Conservation (phyloP, 2,329 filamentous ascomycete genomes). For the Microsporum audouinii region DNA sequence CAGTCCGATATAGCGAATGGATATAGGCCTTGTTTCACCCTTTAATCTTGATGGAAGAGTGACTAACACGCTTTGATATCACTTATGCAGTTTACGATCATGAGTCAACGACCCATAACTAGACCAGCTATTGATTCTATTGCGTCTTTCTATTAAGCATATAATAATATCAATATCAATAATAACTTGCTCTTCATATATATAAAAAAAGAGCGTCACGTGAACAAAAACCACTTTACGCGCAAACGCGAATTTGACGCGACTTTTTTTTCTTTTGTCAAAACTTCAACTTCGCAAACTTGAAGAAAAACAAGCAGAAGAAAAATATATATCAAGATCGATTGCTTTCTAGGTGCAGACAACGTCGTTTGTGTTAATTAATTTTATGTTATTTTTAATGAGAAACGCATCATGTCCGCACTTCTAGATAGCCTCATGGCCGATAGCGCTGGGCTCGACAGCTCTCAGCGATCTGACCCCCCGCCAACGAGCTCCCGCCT, state of each 20-base stretch:
- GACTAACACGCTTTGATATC: not conserved
- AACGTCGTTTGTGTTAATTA: not conserved
- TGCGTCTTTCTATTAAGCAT: not conserved
- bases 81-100: not conserved
- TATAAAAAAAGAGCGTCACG: not conserved
- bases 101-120: not conserved
- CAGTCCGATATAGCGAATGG: slow-evolving; percentile 17
- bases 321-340: not conserved
- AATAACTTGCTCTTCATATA: too few species aligned
- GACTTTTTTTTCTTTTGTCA: not conserved
- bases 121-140: not conserved
- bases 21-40: slow-evolving; percentile 3
- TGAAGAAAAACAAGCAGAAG: not conserved
- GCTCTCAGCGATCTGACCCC: slow-evolving; percentile 8
- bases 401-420: slow-evolving; percentile 9
- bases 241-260: not conserved
- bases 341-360: not conserved
- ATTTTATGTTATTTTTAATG: not conserved
- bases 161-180: not conserved
- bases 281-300: not conserved
- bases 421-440: slow-evolving; percentile 11
- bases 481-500: slow-evolving; percentile 44
- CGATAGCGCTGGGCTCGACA: not conserved
- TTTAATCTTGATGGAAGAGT: not conserved
- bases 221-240: not conserved